Evolutionary conservation across 345 rosid species (phyloP).

Genomic region (Populus tremula): DNA sequence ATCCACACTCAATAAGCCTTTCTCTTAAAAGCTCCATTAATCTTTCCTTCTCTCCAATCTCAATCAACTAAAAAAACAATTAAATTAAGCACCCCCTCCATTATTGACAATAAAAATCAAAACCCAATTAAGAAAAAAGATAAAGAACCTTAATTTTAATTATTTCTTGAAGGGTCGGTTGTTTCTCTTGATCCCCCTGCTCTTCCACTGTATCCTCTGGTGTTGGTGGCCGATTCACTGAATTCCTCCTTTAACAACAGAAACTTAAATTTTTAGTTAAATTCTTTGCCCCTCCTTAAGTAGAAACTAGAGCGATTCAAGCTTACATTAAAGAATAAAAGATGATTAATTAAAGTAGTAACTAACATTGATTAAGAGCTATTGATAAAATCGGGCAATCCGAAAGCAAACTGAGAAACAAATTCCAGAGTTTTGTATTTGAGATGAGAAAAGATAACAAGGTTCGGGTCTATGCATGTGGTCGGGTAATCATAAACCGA

Average conservation of each 20-base stretch:
- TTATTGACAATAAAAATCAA: background rate
- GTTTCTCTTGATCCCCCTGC: conserved; percentile 30
- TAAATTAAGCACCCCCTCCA: background rate
- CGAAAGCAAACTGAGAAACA: background rate
- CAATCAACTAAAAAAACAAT: conserved; percentile 42
- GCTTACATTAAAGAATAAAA: background rate
- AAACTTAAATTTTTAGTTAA: background rate
- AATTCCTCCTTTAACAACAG: conserved; percentile 43
- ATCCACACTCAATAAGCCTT: conserved; percentile 70
- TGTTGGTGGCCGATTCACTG: conserved; percentile 64
- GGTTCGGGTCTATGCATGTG: background rate
- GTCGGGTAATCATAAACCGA: no score
- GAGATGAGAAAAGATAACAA: background rate
- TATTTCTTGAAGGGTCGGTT: conserved; percentile 56
- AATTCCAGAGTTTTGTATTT: background rate
- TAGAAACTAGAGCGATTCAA: background rate
- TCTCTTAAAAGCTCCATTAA: conserved; percentile 72
- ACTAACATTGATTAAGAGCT: background rate
- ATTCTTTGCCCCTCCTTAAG: background rate
- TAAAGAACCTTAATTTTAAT: conserved; percentile 58
- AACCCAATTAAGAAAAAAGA: background rate
- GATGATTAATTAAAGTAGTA: background rate
- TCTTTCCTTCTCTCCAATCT: conserved; percentile 72
- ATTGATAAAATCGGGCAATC: background rate
- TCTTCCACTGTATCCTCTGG: conserved; percentile 41